Base-by-base conservation (phyloP, 2,329 filamentous ascomycete genomes). In the Metarhizium anisopliae region DNA sequence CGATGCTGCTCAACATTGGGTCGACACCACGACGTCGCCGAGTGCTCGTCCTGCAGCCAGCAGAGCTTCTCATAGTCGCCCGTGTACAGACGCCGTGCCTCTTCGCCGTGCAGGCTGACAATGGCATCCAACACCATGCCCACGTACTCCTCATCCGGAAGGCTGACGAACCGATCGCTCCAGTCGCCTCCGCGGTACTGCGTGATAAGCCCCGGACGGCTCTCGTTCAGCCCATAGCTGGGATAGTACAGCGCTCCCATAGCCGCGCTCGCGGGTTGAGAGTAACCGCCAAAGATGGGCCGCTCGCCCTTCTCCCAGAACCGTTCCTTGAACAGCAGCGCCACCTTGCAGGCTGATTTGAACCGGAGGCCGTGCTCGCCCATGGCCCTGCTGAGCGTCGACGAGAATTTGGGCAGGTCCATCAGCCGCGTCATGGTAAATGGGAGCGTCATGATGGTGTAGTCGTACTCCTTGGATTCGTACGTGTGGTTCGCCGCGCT, bases 41-140 rank as follows among this genome's bases (percentile, higher is more conserved):
- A 76, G 55, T 80, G 76, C 60, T 80, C 75, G 47, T 84, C 77
- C 1, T 72, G 63, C 56, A 80, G 74, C 82, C 82, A 85, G 64
- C 81, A 84, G 49, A 78, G 77, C 0, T 82, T 74, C n/a, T 80
- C 73, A 57, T 77, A 83, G 58, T 73, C 71, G 3, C 81, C 82
- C 0, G 80, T 84, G 61, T 74, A 85, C 59, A 84, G 75, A 54
- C 83, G 74, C 0, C 71, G 67, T 0, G 78, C 80, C 18, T 81
- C 66, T 0, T 71, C 62, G 1, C 64, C 62, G 51, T 65, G 54
- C n/a, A 57, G 38, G 50, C 53, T 55, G 14, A 52, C 52, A 8
- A 55, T 45, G 1, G 52, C 52, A 25, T 57, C 52, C 3, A 57
- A 36, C 18, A 55, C 53, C 32, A 55, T 50, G 14, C 51, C 49